Base-by-base conservation (phyloP, 768 basidiomycete species). In the Hypholoma sublateritium region DNA sequence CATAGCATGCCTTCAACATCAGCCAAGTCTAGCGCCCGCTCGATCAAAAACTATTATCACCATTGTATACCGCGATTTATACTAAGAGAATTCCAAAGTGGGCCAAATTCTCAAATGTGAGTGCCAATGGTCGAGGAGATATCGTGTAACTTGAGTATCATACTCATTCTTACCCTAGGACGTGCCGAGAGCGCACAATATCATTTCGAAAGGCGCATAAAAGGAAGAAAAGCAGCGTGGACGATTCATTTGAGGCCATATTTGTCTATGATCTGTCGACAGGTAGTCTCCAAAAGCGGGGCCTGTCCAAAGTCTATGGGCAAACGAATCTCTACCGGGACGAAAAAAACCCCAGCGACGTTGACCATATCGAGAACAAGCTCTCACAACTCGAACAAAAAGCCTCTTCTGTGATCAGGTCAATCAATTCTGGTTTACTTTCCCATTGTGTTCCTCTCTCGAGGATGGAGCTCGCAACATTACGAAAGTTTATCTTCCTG, bases 401-500 rank as follows among this genome's bases (percentile, higher is more conserved):
- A 6, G 67, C 73, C 1, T 64, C 68, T 0, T 2, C 5, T 9
- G 50, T 71, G 19, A 68, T 73, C 13, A 46, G 48, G 12, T n/a
- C 54, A 16, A 60, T 69, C 14, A 65, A 69, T 22, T 17, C 35
- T 1, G 57, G 53, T 7, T 24, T 58, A 5, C 22, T 14, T 8
- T 32, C 28, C 17, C 32, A 25, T 19, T 22, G 7, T 1, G 61
- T 71, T 22, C 45, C 55, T 16, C n/a, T 74, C n/a, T 62, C 67
- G 19, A 57, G 74, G 25, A 61, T 61, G 17, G 62, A 65, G 13
- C 60, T 76, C 2, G 65, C 70, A 7, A 62, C 52, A 4, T 55
- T 76, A 32, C 64, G 72, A 3, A 75, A 72, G 57, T 75, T 76
- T 50, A 59, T 75, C 7, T 74, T 74, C 51, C 35, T 76, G 19